Conservation (phyloP, 2,329 filamentous ascomycete species). For the Fusarium buharicum region DNA sequence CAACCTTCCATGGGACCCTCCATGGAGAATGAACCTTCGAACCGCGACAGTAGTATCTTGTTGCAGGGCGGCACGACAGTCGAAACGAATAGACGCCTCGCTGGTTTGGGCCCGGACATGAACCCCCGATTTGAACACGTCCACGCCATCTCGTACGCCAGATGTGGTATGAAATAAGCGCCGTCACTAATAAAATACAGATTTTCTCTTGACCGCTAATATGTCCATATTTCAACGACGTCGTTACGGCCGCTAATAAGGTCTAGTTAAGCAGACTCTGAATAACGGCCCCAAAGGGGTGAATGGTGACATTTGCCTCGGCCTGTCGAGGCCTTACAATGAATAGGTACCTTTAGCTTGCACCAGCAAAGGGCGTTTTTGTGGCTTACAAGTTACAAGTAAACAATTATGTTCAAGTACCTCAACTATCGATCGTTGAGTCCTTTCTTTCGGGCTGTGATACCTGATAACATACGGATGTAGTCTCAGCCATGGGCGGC, state of each 20-base stretch:
- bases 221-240: slow-evolving; percentile 1
- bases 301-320: not conserved
- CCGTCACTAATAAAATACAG: slow-evolving; percentile 1
- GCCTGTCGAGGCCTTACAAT: not conserved
- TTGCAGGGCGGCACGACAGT: not conserved
- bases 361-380: not conserved
- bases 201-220: not conserved
- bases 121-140: slow-evolving; percentile 7
- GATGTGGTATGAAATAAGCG: slow-evolving; percentile 2
- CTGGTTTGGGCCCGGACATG: slow-evolving; percentile 9
- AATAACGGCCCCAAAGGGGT: not conserved
- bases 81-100: slow-evolving; percentile 9
- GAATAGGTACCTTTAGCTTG: too few relatives aligned
- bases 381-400: not conserved
- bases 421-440: not conserved
- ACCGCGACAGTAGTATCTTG: not conserved
- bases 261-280: not conserved
- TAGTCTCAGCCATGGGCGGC: slow-evolving; percentile 21
- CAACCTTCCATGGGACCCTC: not conserved
- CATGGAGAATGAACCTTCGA: not conserved
- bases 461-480: slow-evolving; percentile 1
- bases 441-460: not conserved
- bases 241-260: not conserved
- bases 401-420: not conserved
- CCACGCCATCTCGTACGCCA: slow-evolving; percentile 1